These are phyloP conservation scores for Camptophora hylomeconis DNA, from an alignment of 2,329 filamentous ascomycete species.

Conservation along the genomic window DNA sequence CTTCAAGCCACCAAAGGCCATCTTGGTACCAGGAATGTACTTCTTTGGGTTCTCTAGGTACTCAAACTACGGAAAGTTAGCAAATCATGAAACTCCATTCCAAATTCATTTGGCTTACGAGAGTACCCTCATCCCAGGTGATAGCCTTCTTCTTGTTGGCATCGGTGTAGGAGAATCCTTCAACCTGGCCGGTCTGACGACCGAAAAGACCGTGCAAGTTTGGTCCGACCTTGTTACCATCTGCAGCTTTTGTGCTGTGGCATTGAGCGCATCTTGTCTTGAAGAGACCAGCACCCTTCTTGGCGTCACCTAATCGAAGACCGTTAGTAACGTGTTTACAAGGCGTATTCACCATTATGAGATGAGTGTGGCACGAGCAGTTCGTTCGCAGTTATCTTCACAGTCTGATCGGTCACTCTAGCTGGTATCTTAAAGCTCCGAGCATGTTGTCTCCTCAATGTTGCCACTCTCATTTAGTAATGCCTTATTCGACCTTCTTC, in stretches of 20 bases:
- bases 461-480: no score
- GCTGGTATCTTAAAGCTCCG: no score
- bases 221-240: constrained; percentile 96
- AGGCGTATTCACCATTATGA: no score
- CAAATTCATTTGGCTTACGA: constrained; percentile 43
- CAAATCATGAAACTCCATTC: background rate
- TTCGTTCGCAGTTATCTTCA: no score
- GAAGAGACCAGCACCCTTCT: constrained; percentile 98
- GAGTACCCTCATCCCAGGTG: constrained; percentile 70
- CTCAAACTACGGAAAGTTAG: constrained; percentile 50
- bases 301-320: constrained; percentile 57
- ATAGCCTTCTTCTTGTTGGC: constrained; percentile 98
- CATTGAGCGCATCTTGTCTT: constrained; percentile 98
- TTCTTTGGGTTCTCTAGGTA: constrained; percentile 99
- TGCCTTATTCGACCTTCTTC: no score
- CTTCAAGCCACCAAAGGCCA: constrained; percentile 99
- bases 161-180: constrained; percentile 94
- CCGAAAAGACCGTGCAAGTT: constrained; percentile 96
- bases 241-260: constrained; percentile 84
- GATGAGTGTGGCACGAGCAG: no score
- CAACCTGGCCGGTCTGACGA: constrained; percentile 82
- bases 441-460: no score
- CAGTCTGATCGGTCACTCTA: no score
- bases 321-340: no score
- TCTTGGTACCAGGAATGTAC: constrained; percentile 99